phyloP scores from a whole-genome alignment of 78 protist genomes.

The Corallochytrium limacisporum region DNA sequence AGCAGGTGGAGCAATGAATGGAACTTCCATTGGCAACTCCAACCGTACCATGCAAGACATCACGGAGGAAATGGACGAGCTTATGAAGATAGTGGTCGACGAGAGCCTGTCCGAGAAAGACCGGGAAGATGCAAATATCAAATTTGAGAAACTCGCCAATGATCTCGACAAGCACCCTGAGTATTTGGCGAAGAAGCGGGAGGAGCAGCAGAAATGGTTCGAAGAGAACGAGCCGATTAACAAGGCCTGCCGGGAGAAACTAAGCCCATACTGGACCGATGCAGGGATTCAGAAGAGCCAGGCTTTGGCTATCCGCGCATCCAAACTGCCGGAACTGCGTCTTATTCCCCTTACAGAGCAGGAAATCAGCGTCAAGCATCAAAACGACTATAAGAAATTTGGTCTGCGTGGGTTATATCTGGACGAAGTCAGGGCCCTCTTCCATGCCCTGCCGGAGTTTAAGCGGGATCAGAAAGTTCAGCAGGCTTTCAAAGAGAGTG shows the following conservation, averaged over 20 bases:
- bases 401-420: constrained; percentile 9
- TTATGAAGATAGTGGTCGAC: too few relatives aligned
- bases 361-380: constrained; percentile 29
- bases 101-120: constrained; percentile 10
- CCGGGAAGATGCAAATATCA: constrained; percentile 42
- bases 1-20: too few relatives aligned
- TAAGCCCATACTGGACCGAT: too few relatives aligned
- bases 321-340: too few relatives aligned
- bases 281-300: too few relatives aligned
- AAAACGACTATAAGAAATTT: constrained; percentile 36
- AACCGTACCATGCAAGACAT: too few relatives aligned
- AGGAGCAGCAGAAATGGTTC: constrained; percentile 20
- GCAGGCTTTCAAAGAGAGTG: too few relatives aligned
- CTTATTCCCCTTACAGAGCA: not conserved
- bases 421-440: constrained; percentile 39
- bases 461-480: constrained; percentile 44
- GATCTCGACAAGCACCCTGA: constrained; percentile 32
- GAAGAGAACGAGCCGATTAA: not conserved
- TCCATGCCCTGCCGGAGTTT: constrained; percentile 32
- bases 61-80: too few relatives aligned
- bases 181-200: constrained; percentile 16
- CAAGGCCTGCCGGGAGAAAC: not conserved
- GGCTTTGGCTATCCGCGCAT: too few relatives aligned
- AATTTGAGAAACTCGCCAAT: constrained; percentile 32
- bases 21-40: too few relatives aligned